Base-by-base conservation (phyloP, 2,329 filamentous ascomycete species). In the Calonectria hongkongensis region DNA sequence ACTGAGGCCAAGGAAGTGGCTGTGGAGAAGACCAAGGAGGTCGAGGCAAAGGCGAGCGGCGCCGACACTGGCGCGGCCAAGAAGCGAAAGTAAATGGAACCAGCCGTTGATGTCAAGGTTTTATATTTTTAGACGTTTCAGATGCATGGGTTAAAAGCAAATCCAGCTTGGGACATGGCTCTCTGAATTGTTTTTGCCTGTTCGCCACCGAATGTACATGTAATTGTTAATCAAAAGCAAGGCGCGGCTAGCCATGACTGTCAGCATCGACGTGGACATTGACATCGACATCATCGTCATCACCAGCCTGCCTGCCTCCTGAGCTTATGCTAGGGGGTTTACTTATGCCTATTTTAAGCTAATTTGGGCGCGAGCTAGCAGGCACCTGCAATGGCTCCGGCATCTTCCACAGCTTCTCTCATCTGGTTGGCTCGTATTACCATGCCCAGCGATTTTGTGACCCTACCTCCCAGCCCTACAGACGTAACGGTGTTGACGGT, bases 21-120 rank as follows among this genome's bases (percentile, higher is more conserved):
- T 70, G 80, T 82, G 45, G 83, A 83, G 74, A 84, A 81, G 28
- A 81, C 81, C 6, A 84, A 84, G 45, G 83, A 85, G 78, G 78
- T 82, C 27, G 79, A 81, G 74, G 83, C 81, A 30, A 89, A 88
- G 83, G 82, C 87, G 2, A 89, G 86, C 3, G 90, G 90, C 33
- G 84, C 86, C 8, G 86, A 89, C 73, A 86, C 85, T 62, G 86
- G 87, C 45, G 85, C 85, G 71, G 85, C 83, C 13, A 86, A 82
- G 68, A 87, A 86, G 83, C 82, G 86, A 67, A 86, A 83, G 80
- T 86, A 76, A 79, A 76, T 4, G 43, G 28, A 47, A 36, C 25
- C 47, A 58, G 12, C 28, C 16, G 25, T 27, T 27, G 43, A 12
- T 39, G 47, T 62, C 28, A 48, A 33, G 18, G 30, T 36, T 18